These are phyloP conservation scores for Malassezia slooffiae DNA, from an alignment of 1,284 basidiomycete genomes.

Conservation along the genomic window DNA sequence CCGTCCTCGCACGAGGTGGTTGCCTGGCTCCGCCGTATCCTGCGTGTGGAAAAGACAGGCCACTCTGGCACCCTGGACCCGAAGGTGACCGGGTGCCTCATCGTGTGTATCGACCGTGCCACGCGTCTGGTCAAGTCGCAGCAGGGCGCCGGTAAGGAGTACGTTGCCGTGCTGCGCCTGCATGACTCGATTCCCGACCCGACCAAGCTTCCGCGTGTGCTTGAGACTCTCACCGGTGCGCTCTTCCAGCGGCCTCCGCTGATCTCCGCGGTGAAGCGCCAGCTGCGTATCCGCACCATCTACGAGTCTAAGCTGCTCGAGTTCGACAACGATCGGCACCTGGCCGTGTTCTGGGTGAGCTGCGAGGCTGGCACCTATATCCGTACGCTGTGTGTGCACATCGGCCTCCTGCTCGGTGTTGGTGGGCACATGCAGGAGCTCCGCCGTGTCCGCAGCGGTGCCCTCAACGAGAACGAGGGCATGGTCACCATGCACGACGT, in stretches of 20 bases:
- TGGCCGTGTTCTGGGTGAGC: slow-evolving; percentile 95
- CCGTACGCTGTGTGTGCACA: slow-evolving; percentile 91
- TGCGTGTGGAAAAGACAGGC: slow-evolving; percentile 94
- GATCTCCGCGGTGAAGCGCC: slow-evolving; percentile 97
- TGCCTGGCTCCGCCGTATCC: slow-evolving; percentile 90
- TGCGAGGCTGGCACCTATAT: slow-evolving; percentile 99
- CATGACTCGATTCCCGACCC: slow-evolving; percentile 73
- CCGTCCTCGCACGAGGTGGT: slow-evolving; percentile 99
- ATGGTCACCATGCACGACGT: slow-evolving; percentile 99
- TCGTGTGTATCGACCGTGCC: slow-evolving; percentile 99
- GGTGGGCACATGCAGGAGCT: slow-evolving; percentile 99
- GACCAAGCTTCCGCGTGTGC: slow-evolving; percentile 74
- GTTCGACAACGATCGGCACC: slow-evolving; percentile 92
- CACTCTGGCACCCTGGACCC: slow-evolving; percentile 97
- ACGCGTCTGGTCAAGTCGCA: slow-evolving; percentile 98
- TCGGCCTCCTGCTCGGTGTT: slow-evolving; percentile 86
- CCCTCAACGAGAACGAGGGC: slow-evolving; percentile 91
- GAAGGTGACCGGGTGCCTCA: slow-evolving; percentile 96
- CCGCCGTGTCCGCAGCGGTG: slow-evolving; percentile 83
- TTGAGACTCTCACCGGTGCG: slow-evolving; percentile 94
- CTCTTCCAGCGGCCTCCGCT: slow-evolving; percentile 97
- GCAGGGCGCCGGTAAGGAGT: slow-evolving; percentile 96
- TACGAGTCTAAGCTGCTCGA: slow-evolving; percentile 93
- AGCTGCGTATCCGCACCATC: slow-evolving; percentile 93
- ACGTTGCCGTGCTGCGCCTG: slow-evolving; percentile 87